Evolutionary conservation across 148 eudicot genomes (phyloP).

Genomic region (Suaeda aralocaspica): DNA sequence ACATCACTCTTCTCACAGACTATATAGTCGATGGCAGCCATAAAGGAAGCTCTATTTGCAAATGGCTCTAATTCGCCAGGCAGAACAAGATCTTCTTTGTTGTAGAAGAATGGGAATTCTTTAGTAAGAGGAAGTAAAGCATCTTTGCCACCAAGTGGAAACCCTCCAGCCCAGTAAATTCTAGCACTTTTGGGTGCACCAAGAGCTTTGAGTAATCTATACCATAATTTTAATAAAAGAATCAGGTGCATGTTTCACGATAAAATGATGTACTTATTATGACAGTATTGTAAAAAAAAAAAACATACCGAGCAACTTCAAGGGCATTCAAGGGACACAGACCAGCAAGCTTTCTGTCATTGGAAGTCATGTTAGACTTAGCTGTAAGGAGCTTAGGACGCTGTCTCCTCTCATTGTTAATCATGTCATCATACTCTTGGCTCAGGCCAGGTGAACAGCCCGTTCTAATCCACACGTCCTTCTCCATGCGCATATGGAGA

Average conservation of each 20-base stretch:
- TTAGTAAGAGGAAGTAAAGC: conserved; percentile 59
- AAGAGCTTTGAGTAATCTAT: conserved; percentile 80
- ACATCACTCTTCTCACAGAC: conserved; percentile 89
- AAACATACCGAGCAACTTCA: conserved; percentile 69
- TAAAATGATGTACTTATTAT: not conserved
- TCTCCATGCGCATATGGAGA: conserved; percentile 87
- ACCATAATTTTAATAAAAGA: conserved; percentile 12
- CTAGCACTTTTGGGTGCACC: conserved; percentile 71
- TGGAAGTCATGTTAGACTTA: conserved; percentile 80
- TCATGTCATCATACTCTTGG: conserved; percentile 59
- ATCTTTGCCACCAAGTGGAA: conserved; percentile 80
- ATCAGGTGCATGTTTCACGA: not conserved
- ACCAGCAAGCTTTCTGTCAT: conserved; percentile 87
- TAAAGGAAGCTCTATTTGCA: conserved; percentile 54
- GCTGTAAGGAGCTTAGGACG: conserved; percentile 85
- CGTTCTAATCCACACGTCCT: conserved; percentile 96
- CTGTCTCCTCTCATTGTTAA: conserved; percentile 53
- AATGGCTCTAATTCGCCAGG: conserved; percentile 78
- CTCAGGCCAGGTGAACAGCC: conserved; percentile 91
- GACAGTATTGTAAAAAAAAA: not conserved
- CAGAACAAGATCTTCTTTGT: conserved; percentile 82
- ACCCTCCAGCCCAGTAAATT: conserved; percentile 94
- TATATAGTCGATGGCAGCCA: conserved; percentile 94
- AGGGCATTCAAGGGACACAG: conserved; percentile 87
- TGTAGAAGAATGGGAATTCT: conserved; percentile 73